These are phyloP conservation scores for Byssochlamys sp. DNA, from an alignment of 2,329 filamentous ascomycete genomes.

Conservation along the genomic window DNA sequence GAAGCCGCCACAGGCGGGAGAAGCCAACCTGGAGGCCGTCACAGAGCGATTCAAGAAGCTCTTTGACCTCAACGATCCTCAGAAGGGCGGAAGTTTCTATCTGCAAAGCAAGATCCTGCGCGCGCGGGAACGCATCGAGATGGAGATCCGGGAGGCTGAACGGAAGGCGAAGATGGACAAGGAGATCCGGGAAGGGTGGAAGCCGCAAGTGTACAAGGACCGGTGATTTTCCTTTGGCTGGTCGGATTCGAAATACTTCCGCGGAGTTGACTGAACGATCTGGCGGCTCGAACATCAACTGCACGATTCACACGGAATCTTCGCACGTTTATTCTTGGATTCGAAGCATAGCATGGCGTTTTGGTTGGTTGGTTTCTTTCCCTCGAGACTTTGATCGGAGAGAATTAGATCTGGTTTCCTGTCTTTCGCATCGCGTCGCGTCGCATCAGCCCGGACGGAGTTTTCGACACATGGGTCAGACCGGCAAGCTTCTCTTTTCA, in stretches of 20 bases:
- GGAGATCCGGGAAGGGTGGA: constrained; percentile 77
- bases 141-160: constrained; percentile 64
- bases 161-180: constrained; percentile 65
- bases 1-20: constrained; percentile 69
- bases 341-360: constrained; percentile 35
- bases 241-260: background rate
- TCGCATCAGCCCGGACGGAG: background rate
- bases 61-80: constrained; percentile 87
- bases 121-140: constrained; percentile 83
- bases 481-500: background rate
- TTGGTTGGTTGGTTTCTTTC: constrained; percentile 15
- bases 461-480: background rate
- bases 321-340: constrained; percentile 6
- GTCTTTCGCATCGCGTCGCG: background rate
- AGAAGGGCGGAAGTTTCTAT: constrained; percentile 96
- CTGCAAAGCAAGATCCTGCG: constrained; percentile 92
- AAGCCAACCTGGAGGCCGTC: constrained; percentile 68
- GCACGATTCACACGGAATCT: background rate
- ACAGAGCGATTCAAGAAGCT: constrained; percentile 84
- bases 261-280: background rate
- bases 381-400: constrained; percentile 8
- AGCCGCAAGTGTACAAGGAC: constrained; percentile 90
- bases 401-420: constrained; percentile 1
- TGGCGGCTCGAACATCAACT: background rate
- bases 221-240: constrained; percentile 37